These are phyloP conservation scores for Ceratocystis diversiconidia DNA, from an alignment of 2,329 filamentous ascomycete species.

Conservation along the genomic window DNA sequence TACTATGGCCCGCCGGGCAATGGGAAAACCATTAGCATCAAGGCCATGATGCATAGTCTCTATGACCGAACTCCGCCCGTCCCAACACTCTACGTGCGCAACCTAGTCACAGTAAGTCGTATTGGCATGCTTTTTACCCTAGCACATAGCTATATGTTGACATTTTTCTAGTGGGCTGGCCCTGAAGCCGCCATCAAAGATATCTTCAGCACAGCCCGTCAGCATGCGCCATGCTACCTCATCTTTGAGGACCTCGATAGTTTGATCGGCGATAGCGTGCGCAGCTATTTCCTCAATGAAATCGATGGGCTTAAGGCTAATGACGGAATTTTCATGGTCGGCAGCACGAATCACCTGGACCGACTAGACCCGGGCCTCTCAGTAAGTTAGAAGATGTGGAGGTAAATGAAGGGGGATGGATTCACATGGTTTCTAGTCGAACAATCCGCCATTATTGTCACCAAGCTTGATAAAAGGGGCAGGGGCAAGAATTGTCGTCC, in stretches of 20 bases:
- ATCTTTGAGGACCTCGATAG: slow-evolving; percentile 61
- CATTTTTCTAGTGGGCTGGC: slow-evolving; percentile 31
- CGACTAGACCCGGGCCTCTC: slow-evolving; percentile 51
- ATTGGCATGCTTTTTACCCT: slow-evolving; percentile 11
- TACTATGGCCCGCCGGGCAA: slow-evolving; percentile 51
- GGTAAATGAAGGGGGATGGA: background rate
- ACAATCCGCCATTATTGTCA: background rate
- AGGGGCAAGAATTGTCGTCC: background rate
- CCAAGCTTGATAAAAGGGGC: background rate
- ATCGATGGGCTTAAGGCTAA: slow-evolving; percentile 56
- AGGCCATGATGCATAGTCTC: slow-evolving; percentile 53
- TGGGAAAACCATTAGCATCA: slow-evolving; percentile 57
- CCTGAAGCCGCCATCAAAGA: slow-evolving; percentile 40
- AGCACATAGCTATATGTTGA: slow-evolving; percentile 21
- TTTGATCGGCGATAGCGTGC: slow-evolving; percentile 43
- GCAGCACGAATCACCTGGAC: slow-evolving; percentile 52
- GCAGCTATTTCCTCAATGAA: slow-evolving; percentile 59
- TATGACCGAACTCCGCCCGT: slow-evolving; percentile 38
- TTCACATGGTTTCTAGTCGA: background rate
- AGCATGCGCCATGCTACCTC: slow-evolving; percentile 52
- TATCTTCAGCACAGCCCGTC: slow-evolving; percentile 46
- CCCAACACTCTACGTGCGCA: slow-evolving; percentile 49
- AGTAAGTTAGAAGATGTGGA: slow-evolving; percentile 24
- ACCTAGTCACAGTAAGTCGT: slow-evolving; percentile 27
- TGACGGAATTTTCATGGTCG: slow-evolving; percentile 56